phyloP scores from a whole-genome alignment of 2,329 filamentous ascomycete genomes.

The Colletotrichum sp. region DNA sequence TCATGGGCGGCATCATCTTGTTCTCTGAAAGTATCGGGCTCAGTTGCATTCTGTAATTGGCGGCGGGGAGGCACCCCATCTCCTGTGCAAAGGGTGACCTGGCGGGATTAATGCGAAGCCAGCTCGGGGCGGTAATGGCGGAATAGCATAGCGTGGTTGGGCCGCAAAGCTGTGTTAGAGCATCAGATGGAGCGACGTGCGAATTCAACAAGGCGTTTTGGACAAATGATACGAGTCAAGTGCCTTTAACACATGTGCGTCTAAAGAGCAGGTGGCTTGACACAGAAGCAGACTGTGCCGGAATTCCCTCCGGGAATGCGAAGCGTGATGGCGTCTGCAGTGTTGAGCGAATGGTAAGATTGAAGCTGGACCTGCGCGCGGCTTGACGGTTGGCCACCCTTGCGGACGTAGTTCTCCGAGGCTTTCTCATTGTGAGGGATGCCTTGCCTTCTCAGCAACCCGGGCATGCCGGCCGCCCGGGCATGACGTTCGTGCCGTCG shows the following conservation, averaged over 20 bases:
- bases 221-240: neutral
- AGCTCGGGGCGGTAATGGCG: neutral
- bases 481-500: neutral
- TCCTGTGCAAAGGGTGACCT: neutral
- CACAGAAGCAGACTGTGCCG: neutral
- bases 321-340: neutral
- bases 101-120: neutral
- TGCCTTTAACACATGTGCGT: too few species aligned
- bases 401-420: neutral
- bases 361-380: neutral
- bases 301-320: neutral
- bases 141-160: neutral
- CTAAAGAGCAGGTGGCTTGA: neutral
- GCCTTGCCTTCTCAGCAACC: neutral
- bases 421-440: neutral
- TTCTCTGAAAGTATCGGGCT: neutral
- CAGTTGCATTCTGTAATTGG: neutral
- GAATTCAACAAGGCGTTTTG: neutral
- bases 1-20: neutral
- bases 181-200: neutral
- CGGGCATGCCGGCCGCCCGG: conserved; percentile 8
- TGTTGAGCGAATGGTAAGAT: neutral
- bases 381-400: neutral
- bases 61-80: neutral
- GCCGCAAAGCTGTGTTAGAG: neutral